Base-by-base conservation (phyloP, 352 stramenopile species). In the Pythium vanterpoolii region DNA sequence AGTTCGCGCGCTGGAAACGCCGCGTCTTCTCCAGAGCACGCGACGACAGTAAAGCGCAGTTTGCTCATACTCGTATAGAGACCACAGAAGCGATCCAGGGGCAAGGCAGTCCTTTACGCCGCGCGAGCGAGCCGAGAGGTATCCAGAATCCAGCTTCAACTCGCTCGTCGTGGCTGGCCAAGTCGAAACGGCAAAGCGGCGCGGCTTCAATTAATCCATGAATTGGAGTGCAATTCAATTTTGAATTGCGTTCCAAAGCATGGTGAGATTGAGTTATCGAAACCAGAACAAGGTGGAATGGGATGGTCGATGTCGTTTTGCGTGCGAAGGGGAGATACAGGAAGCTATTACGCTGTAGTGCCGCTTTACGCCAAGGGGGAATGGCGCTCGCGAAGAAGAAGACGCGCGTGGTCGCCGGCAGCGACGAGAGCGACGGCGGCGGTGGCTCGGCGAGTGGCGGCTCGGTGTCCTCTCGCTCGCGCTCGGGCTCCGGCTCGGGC, bases 1-100 rank as follows among this genome's bases (percentile, higher is more conserved):
- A 97, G 70, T 50, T 96, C 79, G 1, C 70, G 61, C 24, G 84
- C 88, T 18, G 87, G 88, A 54, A 91, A 97, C 39, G 81, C 77
- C 44, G 82, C 57, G 62, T 98, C 89, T 61, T 97, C 88, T 28
- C 88, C 89, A 26, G 89, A 95, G 57, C 77, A 96, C 46, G 87
- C 76, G 44, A 77, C 80, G 23, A 98, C 89, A 6, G 72, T 64
- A 65, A 95, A 96, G 44, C 79, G 84, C 45, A 97, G 71, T 69
- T 93, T 95, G 61, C 74, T 85, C 83, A 94, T 96, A 7, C 14
- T 30, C 38, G 19, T 42, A 33, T 5, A 49, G 7, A 49, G 43
- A 26, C 45, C 26, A 53, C 8, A 53, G 47, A 43, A 54, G 47
- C n/a, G 46, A 49, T 27, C 24, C 4, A 3, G 31, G 27, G 27